Evolutionary conservation across 2,329 filamentous ascomycete species (phyloP).

Genomic region (Paecilomyces niveus): DNA sequence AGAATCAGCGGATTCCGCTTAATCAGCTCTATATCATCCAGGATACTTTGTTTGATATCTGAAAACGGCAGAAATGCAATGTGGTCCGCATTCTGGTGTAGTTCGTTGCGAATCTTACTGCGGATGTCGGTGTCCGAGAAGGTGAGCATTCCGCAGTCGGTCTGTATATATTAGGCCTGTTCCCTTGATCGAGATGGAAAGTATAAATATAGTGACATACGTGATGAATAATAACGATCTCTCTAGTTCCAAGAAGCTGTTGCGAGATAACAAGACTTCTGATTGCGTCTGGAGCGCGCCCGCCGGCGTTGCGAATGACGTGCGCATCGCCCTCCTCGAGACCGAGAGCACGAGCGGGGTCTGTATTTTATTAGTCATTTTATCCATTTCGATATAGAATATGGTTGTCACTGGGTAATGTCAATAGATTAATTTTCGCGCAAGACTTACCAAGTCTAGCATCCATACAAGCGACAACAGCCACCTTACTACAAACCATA

Average conservation of each 20-base stretch:
- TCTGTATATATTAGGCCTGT: constrained; percentile 38
- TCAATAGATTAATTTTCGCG: constrained; percentile 26
- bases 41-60: constrained; percentile 57
- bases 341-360: constrained; percentile 62
- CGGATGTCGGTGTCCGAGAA: constrained; percentile 57
- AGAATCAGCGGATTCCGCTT: constrained; percentile 53
- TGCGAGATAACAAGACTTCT: constrained; percentile 72
- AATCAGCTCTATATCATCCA: constrained; percentile 59
- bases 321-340: constrained; percentile 70
- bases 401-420: background rate
- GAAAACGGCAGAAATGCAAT: constrained; percentile 60
- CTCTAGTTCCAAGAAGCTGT: constrained; percentile 67
- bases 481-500: constrained; percentile 10
- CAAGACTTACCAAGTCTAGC: constrained; percentile 44
- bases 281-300: constrained; percentile 59
- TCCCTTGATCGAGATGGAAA: background rate
- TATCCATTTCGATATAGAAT: background rate
- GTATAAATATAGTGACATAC: constrained; percentile 14
- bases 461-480: constrained; percentile 74
- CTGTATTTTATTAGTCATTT: constrained; percentile 20
- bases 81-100: constrained; percentile 41
- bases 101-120: constrained; percentile 50
- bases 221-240: constrained; percentile 58
- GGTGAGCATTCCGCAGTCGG: constrained; percentile 65
- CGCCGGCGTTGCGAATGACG: constrained; percentile 69